Base-by-base conservation (phyloP, 2,329 filamentous ascomycete genomes). In the Parasarocladium wereldwijsianum region DNA sequence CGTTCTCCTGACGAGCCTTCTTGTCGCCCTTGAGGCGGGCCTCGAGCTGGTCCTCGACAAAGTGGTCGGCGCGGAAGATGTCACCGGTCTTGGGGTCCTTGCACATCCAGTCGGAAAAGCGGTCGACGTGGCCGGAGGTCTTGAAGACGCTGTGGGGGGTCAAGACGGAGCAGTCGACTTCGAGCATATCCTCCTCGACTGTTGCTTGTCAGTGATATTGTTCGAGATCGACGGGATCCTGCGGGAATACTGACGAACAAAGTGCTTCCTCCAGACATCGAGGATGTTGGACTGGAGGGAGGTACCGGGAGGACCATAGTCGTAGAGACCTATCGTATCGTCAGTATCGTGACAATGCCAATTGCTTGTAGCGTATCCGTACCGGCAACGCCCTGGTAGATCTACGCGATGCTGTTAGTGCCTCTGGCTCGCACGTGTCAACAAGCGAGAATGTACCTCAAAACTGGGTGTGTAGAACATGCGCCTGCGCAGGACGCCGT, bases 21-120 rank as follows among this genome's bases (percentile, higher is more conserved):
- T 90, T 90, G 62, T 96, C 76, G 31, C 83, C 85, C 57, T 86
- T 87, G 37, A 98, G 59, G 22, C 90, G 70, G 27, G 72, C 64
- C 62, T 94, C 86, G 31, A 98, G 71, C 21, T 94, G 76, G 45
- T 93, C 83, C 65, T 96, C 86, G 41, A 98, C 86, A 45, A 96
- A 72, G 62, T 98, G 90, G 51, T 98, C 90, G 34, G 90, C 85
- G 43, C 90, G 76, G 52, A 98, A 75, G 49, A 94, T 93, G 55
- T 98, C 90, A 51, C 90, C 90, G 46, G 79, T 93, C 68, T 93
- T 92, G 38, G 87, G 84, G 55, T 98, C 90, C 58, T 93, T 93
- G 75, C 83, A 93, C 86, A 96, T 94, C 83, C 82, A 96, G 55
- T 96, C 87, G 56, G 84, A 81, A 49, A 96, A 96, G 58, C 93